These are phyloP conservation scores for Calendula officinalis DNA, from an alignment of 129 eudicot species.

Conservation along the genomic window DNA sequence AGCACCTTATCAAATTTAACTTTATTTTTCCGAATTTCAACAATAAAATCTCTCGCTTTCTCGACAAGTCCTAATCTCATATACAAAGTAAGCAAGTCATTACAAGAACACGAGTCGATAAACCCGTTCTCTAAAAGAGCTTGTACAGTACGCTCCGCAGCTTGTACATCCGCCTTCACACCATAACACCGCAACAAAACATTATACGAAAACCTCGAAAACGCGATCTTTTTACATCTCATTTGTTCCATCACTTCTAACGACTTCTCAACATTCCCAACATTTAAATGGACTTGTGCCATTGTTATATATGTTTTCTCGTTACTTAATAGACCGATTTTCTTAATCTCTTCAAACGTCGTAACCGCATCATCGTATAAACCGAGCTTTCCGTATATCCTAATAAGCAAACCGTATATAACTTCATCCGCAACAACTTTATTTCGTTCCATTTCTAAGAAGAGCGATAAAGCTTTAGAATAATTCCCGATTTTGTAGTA, in stretches of 20 bases:
- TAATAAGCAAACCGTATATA: constrained; percentile 78
- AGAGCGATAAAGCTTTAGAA: constrained; percentile 79
- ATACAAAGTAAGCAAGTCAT: constrained; percentile 61
- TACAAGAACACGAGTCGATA: constrained; percentile 69
- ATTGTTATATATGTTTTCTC: constrained; percentile 80
- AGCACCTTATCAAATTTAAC: constrained; percentile 76
- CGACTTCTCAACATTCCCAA: constrained; percentile 58
- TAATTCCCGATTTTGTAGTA: constrained; percentile 72
- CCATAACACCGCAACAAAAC: constrained; percentile 72
- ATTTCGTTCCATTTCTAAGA: constrained; percentile 78
- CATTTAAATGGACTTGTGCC: constrained; percentile 85
- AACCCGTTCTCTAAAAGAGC: constrained; percentile 67
- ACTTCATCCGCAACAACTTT: constrained; percentile 77
- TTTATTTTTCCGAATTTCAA: constrained; percentile 52
- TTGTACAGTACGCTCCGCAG: constrained; percentile 60
- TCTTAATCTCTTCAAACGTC: constrained; percentile 65
- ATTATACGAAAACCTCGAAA: constrained; percentile 66
- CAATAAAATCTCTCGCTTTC: constrained; percentile 58
- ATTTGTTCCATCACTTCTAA: constrained; percentile 54
- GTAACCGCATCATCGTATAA: constrained; percentile 72
- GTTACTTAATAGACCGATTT: constrained; percentile 61
- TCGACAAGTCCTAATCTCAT: constrained; percentile 48
- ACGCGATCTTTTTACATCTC: constrained; percentile 46
- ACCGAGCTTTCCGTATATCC: constrained; percentile 93
- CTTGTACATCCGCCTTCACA: constrained; percentile 58